These are phyloP conservation scores for Helicostylum pulchrum DNA, from an alignment of 192 early-diverging fungal genomes.

Conservation along the genomic window DNA sequence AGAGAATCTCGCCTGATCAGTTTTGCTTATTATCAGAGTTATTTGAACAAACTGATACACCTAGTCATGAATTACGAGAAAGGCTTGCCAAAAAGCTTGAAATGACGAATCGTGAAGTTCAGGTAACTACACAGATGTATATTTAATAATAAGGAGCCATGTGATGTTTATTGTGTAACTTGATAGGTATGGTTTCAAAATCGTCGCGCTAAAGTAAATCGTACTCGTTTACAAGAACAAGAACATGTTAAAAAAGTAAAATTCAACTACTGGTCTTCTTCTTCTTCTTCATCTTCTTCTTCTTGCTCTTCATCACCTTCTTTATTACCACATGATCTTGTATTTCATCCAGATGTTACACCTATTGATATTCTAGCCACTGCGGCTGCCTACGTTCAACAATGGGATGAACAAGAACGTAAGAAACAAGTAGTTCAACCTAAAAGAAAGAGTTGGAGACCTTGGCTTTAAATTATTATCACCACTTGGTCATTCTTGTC, in stretches of 20 bases:
- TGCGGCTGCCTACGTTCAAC: constrained; percentile 40
- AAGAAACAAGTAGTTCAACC: background rate
- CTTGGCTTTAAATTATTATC: constrained; percentile 13
- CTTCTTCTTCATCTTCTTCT: constrained; percentile 11
- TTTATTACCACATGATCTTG: background rate
- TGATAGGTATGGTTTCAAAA: constrained; percentile 82
- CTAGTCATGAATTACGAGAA: constrained; percentile 72
- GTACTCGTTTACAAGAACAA: constrained; percentile 30
- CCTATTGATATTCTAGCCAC: constrained; percentile 38
- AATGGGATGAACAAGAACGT: constrained; percentile 31
- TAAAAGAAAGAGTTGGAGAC: constrained; percentile 18
- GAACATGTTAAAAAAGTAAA: constrained; percentile 12
- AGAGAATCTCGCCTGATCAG: constrained; percentile 73
- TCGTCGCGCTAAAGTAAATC: constrained; percentile 77
- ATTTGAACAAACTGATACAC: constrained; percentile 74
- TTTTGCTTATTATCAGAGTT: constrained; percentile 62
- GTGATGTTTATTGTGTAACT: constrained; percentile 26
- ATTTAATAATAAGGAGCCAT: constrained; percentile 9
- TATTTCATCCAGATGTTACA: constrained; percentile 6
- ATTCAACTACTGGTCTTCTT: constrained; percentile 10
- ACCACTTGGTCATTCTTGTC: too few relatives aligned
- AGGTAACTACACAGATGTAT: too few relatives aligned
- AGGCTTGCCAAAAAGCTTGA: constrained; percentile 65
- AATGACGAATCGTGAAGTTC: constrained; percentile 81
- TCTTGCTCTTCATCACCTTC: constrained; percentile 9